Base-by-base conservation (phyloP, 2,329 filamentous ascomycete genomes). In the Elsinoe australis region DNA sequence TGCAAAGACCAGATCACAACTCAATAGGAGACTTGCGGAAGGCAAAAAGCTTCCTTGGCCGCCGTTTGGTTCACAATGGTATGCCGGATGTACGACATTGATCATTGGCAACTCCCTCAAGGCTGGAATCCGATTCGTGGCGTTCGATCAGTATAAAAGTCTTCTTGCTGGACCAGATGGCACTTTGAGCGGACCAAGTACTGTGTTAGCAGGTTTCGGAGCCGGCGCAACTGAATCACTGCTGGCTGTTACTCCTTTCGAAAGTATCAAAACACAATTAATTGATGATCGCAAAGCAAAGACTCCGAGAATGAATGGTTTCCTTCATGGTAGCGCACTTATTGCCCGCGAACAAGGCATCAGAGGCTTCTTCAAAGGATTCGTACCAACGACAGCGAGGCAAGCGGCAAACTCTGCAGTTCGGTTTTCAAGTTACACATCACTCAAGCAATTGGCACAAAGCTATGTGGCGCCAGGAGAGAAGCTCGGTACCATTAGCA, bases 211-310 rank as follows among this genome's bases (percentile, higher is more conserved):
- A 32, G 92, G 92, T 2, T 95, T 98, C 61, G 87, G 90, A 51
- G 92, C 92, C 6, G 92, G 92, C 49, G 85, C 94, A 45, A 96
- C 90, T 2, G 92, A 98, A 71, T 94, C 86, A 3, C 70, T 95
- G 45, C 71, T 98, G 2, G 92, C 92, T 8, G 92, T 98, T 26
- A 98, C 92, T 26, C 92, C 92, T 0, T 95, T 94, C 51, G 92
- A 98, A 70, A 94, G 87, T 60, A 95, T 98, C 69, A 98, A 98
- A 74, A 98, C 92, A 44, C 94, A 94, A 57, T 72, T 98, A 77
- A 96, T 98, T 62, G 92, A 98, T 63, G 92, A 98, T 67, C 84
- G 86, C 58, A 98, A 98, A 71, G 76, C 78, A 3, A 73, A 79
- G 21, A 86, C 87, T 29, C 92, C 92, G 26, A 82, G 90, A 12